Conservation (phyloP, 805 yeast species). For the Spencermartinsiella europaea region DNA sequence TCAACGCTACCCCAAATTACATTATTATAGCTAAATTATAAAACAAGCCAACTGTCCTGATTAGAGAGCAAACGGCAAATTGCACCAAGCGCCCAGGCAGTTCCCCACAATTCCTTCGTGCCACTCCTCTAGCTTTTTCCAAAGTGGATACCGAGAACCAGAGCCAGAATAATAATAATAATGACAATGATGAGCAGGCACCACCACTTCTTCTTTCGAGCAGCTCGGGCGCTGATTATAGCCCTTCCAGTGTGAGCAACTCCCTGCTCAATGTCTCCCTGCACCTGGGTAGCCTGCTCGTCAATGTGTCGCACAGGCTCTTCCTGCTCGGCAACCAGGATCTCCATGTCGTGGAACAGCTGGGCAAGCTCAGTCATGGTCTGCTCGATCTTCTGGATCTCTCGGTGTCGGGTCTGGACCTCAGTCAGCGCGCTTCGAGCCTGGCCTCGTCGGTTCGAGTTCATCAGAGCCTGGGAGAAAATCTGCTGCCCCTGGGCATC, state of each 20-base stretch:
- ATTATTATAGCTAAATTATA: background rate
- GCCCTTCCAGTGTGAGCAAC: slow-evolving; percentile 92
- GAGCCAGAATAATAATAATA: slow-evolving; percentile 25
- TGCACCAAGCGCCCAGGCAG: no score
- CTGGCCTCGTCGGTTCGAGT: slow-evolving; percentile 46
- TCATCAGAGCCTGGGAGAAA: slow-evolving; percentile 73
- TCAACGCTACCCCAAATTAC: background rate
- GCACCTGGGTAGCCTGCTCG: slow-evolving; percentile 75
- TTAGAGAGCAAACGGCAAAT: no score
- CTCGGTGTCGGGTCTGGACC: slow-evolving; percentile 93
- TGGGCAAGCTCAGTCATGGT: slow-evolving; percentile 94
- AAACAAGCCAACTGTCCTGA: background rate
- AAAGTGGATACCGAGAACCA: slow-evolving; percentile 22
- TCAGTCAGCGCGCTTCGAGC: slow-evolving; percentile 93
- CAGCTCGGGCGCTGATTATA: slow-evolving; percentile 77
- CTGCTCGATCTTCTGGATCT: slow-evolving; percentile 88
- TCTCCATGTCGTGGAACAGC: slow-evolving; percentile 94
- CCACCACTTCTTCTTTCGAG: slow-evolving; percentile 88
- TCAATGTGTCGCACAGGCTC: slow-evolving; percentile 78
- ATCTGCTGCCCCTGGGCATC: slow-evolving; percentile 82
- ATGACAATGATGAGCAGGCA: slow-evolving; percentile 53
- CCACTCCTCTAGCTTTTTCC: slow-evolving; percentile 3
- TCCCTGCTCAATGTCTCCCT: slow-evolving; percentile 87
- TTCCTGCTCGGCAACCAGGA: slow-evolving; percentile 92
- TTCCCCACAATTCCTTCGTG: background rate